Percentiles rank a stretch among this genome's conserved stretches.
Evolutionary conservation across 2,329 filamentous ascomycete genomes (phyloP).

Genomic region (Huntiella savannae): DNA sequence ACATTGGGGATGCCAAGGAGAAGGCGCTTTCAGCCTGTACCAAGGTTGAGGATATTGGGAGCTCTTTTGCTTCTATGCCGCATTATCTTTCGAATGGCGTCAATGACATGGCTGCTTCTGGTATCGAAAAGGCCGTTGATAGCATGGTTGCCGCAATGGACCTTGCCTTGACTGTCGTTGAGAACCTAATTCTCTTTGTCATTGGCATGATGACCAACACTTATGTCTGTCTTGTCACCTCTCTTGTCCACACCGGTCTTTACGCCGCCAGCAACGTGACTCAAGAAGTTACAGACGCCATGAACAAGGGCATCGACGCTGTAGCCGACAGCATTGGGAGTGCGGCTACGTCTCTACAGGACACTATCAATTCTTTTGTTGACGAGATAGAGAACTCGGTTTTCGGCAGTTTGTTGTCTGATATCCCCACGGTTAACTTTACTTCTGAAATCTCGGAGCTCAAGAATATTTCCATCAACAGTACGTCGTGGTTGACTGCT

Average conservation of each 20-base stretch:
- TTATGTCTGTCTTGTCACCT: constrained; percentile 74
- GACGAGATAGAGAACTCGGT: constrained; percentile 25
- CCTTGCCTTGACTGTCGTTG: constrained; percentile 63
- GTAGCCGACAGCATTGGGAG: constrained; percentile 41
- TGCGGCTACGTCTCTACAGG: constrained; percentile 29
- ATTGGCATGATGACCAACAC: constrained; percentile 84
- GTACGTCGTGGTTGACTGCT: constrained; percentile 46
- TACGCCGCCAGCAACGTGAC: constrained; percentile 41
- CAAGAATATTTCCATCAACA: constrained; percentile 47
- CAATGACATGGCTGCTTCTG: constrained; percentile 64
- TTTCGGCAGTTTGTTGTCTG: constrained; percentile 28
- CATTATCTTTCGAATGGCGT: constrained; percentile 81
- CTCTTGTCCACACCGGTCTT: constrained; percentile 62
- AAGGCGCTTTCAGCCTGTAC: constrained; percentile 81
- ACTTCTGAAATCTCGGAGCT: constrained; percentile 44
- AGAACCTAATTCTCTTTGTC: constrained; percentile 76
- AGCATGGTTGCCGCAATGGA: constrained; percentile 63
- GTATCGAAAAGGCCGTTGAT: constrained; percentile 62
- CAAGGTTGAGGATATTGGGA: constrained; percentile 81
- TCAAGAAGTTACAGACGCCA: constrained; percentile 30
- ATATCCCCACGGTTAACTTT: constrained; percentile 41
- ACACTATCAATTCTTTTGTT: constrained; percentile 31
- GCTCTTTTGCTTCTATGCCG: constrained; percentile 93
- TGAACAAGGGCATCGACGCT: constrained; percentile 30
- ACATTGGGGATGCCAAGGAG: constrained; percentile 55